A percentile compares a stretch with the other conserved stretches of the same genome.
Conservation (phyloP, 352 stramenopile species). For the Pythium sp. region DNA sequence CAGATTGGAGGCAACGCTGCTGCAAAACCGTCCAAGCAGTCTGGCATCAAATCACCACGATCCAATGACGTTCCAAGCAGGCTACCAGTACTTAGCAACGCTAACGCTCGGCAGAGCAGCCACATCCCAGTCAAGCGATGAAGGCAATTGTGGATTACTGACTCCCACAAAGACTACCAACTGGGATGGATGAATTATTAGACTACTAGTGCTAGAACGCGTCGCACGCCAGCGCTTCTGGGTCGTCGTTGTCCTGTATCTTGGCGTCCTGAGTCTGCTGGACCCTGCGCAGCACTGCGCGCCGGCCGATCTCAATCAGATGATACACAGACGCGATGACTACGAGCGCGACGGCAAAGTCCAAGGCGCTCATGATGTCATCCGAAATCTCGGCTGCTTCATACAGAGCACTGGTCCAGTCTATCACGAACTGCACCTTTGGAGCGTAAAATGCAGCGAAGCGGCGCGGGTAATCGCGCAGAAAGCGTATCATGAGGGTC, state of each 20-base stretch:
- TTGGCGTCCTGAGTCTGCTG: neutral
- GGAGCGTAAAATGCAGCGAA: slow-evolving; percentile 22
- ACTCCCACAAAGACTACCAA: neutral
- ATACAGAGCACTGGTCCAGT: neutral
- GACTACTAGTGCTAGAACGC: slow-evolving; percentile 7
- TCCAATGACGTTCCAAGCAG: slow-evolving; percentile 1
- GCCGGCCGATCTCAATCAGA: slow-evolving; percentile 14
- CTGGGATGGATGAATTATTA: neutral
- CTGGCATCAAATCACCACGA: slow-evolving; percentile 4
- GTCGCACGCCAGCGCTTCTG: neutral
- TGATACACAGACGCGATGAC: slow-evolving; percentile 17
- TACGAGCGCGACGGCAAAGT: slow-evolving; percentile 21
- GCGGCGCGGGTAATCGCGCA: slow-evolving; percentile 17
- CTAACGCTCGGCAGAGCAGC: neutral
- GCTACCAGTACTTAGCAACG: slow-evolving; percentile 6
- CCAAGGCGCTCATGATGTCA: slow-evolving; percentile 11
- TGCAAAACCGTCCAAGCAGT: neutral
- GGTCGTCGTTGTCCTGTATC: neutral
- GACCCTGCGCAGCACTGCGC: neutral
- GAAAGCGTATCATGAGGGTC: neutral
- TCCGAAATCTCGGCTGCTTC: slow-evolving; percentile 12
- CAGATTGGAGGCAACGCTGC: slow-evolving; percentile 3
- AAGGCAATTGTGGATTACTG: neutral
- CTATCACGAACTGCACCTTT: neutral
- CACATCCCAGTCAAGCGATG: slow-evolving; percentile 4